Base-by-base conservation (phyloP, 2,329 filamentous ascomycete species). In the Epicoccum sorghinum region DNA sequence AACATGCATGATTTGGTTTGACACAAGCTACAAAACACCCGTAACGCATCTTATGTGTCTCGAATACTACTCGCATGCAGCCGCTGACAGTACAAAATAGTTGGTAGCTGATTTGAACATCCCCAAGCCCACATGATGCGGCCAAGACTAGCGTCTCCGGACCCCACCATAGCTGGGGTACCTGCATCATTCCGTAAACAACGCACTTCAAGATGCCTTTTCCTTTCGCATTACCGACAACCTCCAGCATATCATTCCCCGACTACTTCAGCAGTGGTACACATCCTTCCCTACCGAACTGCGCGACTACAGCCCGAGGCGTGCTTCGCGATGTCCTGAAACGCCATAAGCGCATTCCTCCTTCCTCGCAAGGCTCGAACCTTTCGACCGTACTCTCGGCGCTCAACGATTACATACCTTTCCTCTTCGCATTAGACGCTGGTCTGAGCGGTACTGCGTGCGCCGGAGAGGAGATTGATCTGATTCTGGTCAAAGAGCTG, bases 151-250 rank as follows among this genome's bases (percentile, higher is more conserved):
- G 53, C 53, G 53, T 46, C 39, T 45, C 39, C 29, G 44, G 41
- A 61, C 60, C 62, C 65, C 65, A 57, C 67, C 59, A 66, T 52
- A 38, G 59, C 52, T 55, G 56, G 54, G 52, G 63, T 65, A 66
- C 59, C 62, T 68, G 65, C 63, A 64, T 64, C 64, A 47, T 35
- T 38, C 41, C 52, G n/a, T 50, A 47, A 47, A 49, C 48, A 49
- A 44, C 52, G 43, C 49, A 32, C 45, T 45, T 35, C 46, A 68
- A 57, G 37, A 98, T 98, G 95, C 93, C 93, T 29, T 98, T 90
- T 71, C 89, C 90, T 10, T 97, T 96, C 69, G 79, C 85, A 9
- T 85, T 98, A 29, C 93, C 95, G 2, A 98, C 93, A 0, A 97
- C 93, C 4, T 96, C 92, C 30, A 85, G 89, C 48, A 88, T 96